Evolutionary conservation across 768 basidiomycete genomes (phyloP), one percentile per base, ranked within the genome.

Genomic region (Agaricus subrufescens): DNA sequence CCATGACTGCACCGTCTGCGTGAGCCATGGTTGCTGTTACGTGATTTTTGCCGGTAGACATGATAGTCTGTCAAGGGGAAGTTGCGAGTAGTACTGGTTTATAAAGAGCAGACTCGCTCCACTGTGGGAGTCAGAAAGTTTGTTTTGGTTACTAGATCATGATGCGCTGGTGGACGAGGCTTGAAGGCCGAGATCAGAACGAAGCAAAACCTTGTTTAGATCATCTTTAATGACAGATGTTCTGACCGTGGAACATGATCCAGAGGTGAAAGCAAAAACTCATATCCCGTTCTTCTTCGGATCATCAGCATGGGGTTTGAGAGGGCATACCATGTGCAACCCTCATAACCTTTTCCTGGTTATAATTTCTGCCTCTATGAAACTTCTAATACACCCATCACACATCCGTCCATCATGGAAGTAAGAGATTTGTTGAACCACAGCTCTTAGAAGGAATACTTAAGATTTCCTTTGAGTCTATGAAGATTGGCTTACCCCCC

Each of bases 341-440:
- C 8, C 34, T 46, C 34, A 54, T 26, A 46, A 46, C n/a, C 38
- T 47, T 46, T 31, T 25, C 14, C 39, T 10, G 1, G 15, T 12
- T 9, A 5, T 46, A 38, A 14, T 11, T n/a, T 15, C 9, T 6
- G 9, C 47, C 6, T 54, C 44, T 43, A 55, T 58, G 52, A 77
- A 78, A 30, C 56, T 61, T 52, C 73, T 70, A 1, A 77, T 19
- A 19, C 19, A 19, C 19, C 19, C 19, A 19, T 19, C 19, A 58
- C 5, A 74, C 73, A 46, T 70, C 69, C 23, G 59, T 58, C 76
- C 77, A 79, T 37, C 19, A 68, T 9, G 77, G 77, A 10, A 80
- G 65, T 47, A 79, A 65, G 19, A 79, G 59, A 79, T 63, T 57
- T 79, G 75, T 53, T 79, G 77, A 7, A 73, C 66, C 38, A 80